Percentiles rank a stretch among this genome's conserved stretches.
Conservation (phyloP, 495 filamentous ascomycete genomes). For the Rusavskia elegans region DNA sequence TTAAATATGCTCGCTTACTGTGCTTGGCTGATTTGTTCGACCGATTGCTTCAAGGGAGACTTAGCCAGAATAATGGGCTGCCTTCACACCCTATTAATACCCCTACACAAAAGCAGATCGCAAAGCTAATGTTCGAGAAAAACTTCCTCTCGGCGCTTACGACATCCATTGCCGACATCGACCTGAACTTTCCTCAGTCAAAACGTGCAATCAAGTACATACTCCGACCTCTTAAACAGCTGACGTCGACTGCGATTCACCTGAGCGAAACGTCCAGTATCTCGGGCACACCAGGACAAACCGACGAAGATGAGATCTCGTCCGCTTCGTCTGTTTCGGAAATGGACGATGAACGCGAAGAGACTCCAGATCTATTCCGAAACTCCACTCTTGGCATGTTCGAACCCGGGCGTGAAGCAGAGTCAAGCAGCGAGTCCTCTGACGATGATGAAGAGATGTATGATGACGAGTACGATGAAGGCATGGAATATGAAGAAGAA, state of each 20-base stretch:
- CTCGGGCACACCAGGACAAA: slow-evolving; percentile 45
- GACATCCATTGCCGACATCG: slow-evolving; percentile 85
- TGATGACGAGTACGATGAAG: slow-evolving; percentile 50
- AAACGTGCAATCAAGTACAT: slow-evolving; percentile 94
- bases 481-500: slow-evolving; percentile 77
- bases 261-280: slow-evolving; percentile 69
- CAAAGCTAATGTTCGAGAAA: slow-evolving; percentile 95
- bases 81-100: slow-evolving; percentile 23
- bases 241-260: slow-evolving; percentile 74
- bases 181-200: slow-evolving; percentile 84
- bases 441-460: slow-evolving; percentile 74
- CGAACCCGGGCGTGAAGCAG: slow-evolving; percentile 66
- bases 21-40: slow-evolving; percentile 82
- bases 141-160: slow-evolving; percentile 81
- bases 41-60: slow-evolving; percentile 70
- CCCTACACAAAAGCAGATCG: slow-evolving; percentile 50
- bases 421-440: slow-evolving; percentile 46
- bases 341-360: slow-evolving; percentile 74
- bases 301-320: slow-evolving; percentile 75
- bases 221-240: slow-evolving; percentile 66
- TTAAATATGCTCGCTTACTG: slow-evolving; percentile 74
- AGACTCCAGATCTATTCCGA: slow-evolving; percentile 92
- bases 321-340: slow-evolving; percentile 84
- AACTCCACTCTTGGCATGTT: slow-evolving; percentile 94
- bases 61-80: slow-evolving; percentile 28